These are phyloP conservation scores for Suhomyces choctaworum DNA, from an alignment of 1,139 yeast genomes.

Conservation along the genomic window DNA sequence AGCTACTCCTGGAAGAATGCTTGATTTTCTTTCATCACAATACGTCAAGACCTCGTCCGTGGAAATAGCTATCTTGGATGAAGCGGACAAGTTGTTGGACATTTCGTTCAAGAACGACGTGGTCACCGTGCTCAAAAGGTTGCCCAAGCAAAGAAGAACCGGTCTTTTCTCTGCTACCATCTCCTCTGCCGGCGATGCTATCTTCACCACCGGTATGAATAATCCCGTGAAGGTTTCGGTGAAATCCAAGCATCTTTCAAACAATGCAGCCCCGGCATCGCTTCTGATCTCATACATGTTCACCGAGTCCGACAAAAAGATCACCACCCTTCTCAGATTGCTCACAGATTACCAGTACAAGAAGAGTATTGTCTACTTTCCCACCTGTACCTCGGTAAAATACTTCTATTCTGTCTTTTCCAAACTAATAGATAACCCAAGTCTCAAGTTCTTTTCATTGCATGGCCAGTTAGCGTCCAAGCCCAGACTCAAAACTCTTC, in stretches of 20 bases:
- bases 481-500: conserved; percentile 71
- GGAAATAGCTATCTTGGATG: conserved; percentile 82
- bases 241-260: conserved; percentile 44
- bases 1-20: conserved; percentile 90
- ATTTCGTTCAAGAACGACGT: conserved; percentile 73
- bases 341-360: conserved; percentile 57
- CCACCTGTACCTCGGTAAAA: conserved; percentile 85
- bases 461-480: conserved; percentile 84
- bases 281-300: conserved; percentile 64
- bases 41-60: conserved; percentile 56
- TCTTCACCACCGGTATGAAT: conserved; percentile 79
- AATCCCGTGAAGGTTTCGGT: conserved; percentile 88
- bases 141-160: conserved; percentile 90
- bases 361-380: conserved; percentile 83
- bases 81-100: conserved; percentile 88
- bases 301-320: conserved; percentile 59
- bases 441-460: conserved; percentile 59
- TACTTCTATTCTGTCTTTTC: conserved; percentile 65
- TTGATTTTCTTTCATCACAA: conserved; percentile 64
- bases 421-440: conserved; percentile 21
- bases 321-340: conserved; percentile 57
- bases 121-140: conserved; percentile 57
- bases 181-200: conserved; percentile 69
- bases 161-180: conserved; percentile 93
- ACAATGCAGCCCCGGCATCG: conserved; percentile 55